These are phyloP conservation scores for Coemansia sp. DNA, from an alignment of 192 early-diverging fungal species.

Conservation along the genomic window DNA sequence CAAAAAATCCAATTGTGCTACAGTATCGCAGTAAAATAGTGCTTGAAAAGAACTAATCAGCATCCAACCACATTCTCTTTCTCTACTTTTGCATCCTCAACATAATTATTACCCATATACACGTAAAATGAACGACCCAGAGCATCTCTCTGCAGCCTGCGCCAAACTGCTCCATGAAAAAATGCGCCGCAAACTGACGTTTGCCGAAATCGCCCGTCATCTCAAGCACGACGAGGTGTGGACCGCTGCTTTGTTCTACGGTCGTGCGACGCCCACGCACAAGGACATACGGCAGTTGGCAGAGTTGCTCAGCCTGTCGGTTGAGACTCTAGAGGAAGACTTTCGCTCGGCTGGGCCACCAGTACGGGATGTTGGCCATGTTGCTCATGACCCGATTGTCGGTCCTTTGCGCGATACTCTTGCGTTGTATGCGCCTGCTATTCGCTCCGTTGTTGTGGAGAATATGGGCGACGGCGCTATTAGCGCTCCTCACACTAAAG, in stretches of 20 bases:
- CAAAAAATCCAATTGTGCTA: neutral
- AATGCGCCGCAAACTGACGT: constrained; percentile 48
- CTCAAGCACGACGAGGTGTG: constrained; percentile 65
- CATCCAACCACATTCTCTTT: neutral
- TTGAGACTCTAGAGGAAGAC: constrained; percentile 47
- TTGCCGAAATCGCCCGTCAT: constrained; percentile 58
- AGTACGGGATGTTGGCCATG: constrained; percentile 11
- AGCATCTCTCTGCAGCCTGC: constrained; percentile 39
- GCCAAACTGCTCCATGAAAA: constrained; percentile 48
- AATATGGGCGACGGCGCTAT: constrained; percentile 50
- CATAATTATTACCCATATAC: neutral
- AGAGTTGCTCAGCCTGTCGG: constrained; percentile 41
- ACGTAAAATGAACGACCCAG: constrained; percentile 15
- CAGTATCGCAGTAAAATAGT: neutral
- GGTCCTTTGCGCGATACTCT: constrained; percentile 48
- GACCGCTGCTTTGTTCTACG: constrained; percentile 68
- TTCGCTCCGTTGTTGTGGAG: constrained; percentile 40
- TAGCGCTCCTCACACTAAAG: constrained; percentile 28
- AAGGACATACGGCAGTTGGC: constrained; percentile 46
- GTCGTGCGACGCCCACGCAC: constrained; percentile 57
- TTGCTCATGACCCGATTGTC: constrained; percentile 18
- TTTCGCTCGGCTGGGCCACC: constrained; percentile 47
- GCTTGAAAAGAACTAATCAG: neutral
- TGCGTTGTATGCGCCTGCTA: constrained; percentile 40
- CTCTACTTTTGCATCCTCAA: neutral